Evolutionary conservation across 2,329 filamentous ascomycete genomes (phyloP), one percentile per base, ranked within the genome.

Genomic region (Aplosporella prunicola): DNA sequence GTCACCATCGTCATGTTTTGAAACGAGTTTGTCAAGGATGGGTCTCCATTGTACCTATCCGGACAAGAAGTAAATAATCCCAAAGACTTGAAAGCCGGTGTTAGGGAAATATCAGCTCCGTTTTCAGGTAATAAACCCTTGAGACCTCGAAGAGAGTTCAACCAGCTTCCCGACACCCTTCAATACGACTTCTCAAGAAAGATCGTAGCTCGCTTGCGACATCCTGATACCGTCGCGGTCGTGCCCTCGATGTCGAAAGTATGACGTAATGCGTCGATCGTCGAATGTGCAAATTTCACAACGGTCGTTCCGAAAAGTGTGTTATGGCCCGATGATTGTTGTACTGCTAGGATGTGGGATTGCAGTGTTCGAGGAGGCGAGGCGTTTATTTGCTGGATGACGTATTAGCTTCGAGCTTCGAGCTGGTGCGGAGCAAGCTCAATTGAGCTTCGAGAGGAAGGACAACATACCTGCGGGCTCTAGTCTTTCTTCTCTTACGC

Each of bases 401-500:
- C 11, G 16, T 45, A 44, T 49, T 39, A 51, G 47, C 9, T 24
- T 8, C 22, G n/a, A 24, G 22, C 22, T 8, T 8, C 22, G 22
- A 24, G n/a, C n/a, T n/a, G n/a, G n/a, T n/a, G n/a, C n/a, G n/a
- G n/a, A n/a, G n/a, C n/a, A n/a, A n/a, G n/a, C n/a, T n/a, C n/a
- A n/a, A n/a, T n/a, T n/a, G n/a, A n/a, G n/a, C n/a, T n/a, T n/a
- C 22, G 8, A n/a, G n/a, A 24, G 22, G 20, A n/a, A 9, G 9
- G 13, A 25, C 27, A 47, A 70, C 87, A 78, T 77, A 96, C 91
- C 80, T 88, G 74, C 91, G 75, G 61, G 89, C 91, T 68, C 91
- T 80, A 74, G 91, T 94, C 89, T 98, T 98, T 87, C 91, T 93
- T 76, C 91, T 87, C 88, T 98, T 98, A 67, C 88, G 82, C 83